These are phyloP conservation scores for Mycena rosella DNA, from an alignment of 768 basidiomycete species.

Conservation along the genomic window DNA sequence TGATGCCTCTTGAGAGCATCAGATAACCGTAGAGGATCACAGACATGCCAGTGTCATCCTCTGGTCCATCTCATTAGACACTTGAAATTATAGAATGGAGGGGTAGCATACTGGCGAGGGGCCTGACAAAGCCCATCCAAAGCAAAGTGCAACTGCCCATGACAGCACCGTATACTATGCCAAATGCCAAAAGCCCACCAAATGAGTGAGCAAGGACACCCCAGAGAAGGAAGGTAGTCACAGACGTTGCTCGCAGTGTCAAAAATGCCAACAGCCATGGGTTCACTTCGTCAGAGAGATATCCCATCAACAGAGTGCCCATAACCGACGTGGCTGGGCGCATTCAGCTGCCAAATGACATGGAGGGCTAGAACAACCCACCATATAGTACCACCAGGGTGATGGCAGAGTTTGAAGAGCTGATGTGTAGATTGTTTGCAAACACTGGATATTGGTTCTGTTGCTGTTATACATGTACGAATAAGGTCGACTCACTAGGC, in stretches of 20 bases:
- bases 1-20: constrained; percentile 44
- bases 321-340: constrained; percentile 36
- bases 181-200: constrained; percentile 41
- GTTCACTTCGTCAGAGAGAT: constrained; percentile 43
- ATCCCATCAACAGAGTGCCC: constrained; percentile 41
- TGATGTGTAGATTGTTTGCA: constrained; percentile 40
- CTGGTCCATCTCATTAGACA: constrained; percentile 24
- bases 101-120: constrained; percentile 41
- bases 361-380: background rate
- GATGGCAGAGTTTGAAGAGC: constrained; percentile 38
- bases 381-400: constrained; percentile 44
- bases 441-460: constrained; percentile 36
- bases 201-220: constrained; percentile 43
- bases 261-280: constrained; percentile 35
- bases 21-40: constrained; percentile 40
- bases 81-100: constrained; percentile 24
- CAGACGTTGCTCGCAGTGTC: constrained; percentile 33
- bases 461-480: background rate
- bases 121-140: constrained; percentile 42
- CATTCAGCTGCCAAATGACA: background rate
- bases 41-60: constrained; percentile 41
- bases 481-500: constrained; percentile 38
- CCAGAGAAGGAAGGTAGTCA: constrained; percentile 45
- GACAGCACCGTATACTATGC: constrained; percentile 41
- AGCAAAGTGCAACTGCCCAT: constrained; percentile 44